Percentiles rank a stretch among this genome's conserved stretches.
phyloP scores from a whole-genome alignment of 140 eudicot genomes.

The Flaveria floridana region DNA sequence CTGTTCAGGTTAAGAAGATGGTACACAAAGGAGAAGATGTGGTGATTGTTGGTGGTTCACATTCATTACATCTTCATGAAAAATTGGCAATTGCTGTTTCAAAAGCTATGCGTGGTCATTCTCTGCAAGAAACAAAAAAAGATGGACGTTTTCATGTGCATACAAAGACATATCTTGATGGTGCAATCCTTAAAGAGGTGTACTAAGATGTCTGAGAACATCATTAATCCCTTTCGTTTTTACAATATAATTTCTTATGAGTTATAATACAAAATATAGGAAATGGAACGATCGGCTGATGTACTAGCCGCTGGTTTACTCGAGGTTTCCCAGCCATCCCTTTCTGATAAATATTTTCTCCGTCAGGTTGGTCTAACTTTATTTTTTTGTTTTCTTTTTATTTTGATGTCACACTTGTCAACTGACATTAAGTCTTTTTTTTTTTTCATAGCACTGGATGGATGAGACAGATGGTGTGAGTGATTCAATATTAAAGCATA shows the following conservation, averaged over 20 bases:
- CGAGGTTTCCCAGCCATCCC: conserved; percentile 91
- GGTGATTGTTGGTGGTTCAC: conserved; percentile 90
- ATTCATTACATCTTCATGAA: conserved; percentile 84
- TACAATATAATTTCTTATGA: background rate
- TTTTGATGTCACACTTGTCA: conserved; percentile 5
- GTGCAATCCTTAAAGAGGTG: conserved; percentile 97
- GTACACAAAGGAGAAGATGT: conserved; percentile 90
- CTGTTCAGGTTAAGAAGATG: conserved; percentile 76
- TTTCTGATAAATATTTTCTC: conserved; percentile 77
- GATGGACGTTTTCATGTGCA: conserved; percentile 99
- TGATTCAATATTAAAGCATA: conserved; percentile 86
- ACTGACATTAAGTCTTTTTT: conserved; percentile 14
- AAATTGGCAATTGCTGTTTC: conserved; percentile 95
- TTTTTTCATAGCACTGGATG: conserved; percentile 69
- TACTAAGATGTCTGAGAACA: background rate
- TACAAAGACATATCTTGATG: conserved; percentile 93
- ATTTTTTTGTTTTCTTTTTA: background rate
- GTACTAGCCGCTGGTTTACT: conserved; percentile 98
- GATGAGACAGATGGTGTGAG: conserved; percentile 56
- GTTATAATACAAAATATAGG: conserved; percentile 46
- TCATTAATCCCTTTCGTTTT: background rate
- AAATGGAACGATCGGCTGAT: conserved; percentile 99
- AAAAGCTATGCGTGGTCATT: conserved; percentile 91
- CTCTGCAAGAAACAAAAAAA: conserved; percentile 93
- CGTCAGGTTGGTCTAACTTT: conserved; percentile 74